These are phyloP conservation scores for Chenopodium berlandieri DNA, from an alignment of 148 eudicot species.

Conservation along the genomic window DNA sequence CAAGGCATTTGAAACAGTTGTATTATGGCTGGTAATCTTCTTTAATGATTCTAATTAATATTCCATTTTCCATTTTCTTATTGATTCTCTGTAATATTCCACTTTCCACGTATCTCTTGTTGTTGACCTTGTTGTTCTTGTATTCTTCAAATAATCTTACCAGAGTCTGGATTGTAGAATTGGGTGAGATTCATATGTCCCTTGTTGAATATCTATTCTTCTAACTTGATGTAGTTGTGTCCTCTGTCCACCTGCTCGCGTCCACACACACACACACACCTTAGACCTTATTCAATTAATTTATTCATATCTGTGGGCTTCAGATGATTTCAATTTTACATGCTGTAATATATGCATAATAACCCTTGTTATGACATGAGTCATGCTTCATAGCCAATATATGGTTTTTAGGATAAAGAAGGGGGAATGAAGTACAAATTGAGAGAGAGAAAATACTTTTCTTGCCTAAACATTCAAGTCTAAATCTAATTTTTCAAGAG, in stretches of 20 bases:
- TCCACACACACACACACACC: too few species aligned
- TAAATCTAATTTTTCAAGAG: slow-evolving; percentile 44
- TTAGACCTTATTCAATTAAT: too few species aligned
- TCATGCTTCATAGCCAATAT: not conserved
- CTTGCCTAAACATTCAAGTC: not conserved
- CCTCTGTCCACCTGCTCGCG: too few species aligned
- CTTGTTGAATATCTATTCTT: not conserved
- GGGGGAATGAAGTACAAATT: not conserved
- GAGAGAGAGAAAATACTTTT: not conserved
- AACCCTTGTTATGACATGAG: too few species aligned
- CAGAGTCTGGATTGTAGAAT: not conserved
- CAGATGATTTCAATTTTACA: too few species aligned
- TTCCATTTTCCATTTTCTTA: slow-evolving; percentile 4
- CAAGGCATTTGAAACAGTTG: slow-evolving; percentile 83
- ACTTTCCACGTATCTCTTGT: too few species aligned
- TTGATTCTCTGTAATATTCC: not conserved
- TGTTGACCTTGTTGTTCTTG: too few species aligned
- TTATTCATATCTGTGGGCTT: too few species aligned
- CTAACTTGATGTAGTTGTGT: not conserved
- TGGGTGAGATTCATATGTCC: not conserved
- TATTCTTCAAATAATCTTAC: not conserved
- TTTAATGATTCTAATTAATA: not conserved
- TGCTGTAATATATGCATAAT: too few species aligned
- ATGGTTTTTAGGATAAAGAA: not conserved
- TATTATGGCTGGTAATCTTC: slow-evolving; percentile 80